These are phyloP conservation scores for Didymella exigua DNA, from an alignment of 2,329 filamentous ascomycete species.

Conservation along the genomic window DNA sequence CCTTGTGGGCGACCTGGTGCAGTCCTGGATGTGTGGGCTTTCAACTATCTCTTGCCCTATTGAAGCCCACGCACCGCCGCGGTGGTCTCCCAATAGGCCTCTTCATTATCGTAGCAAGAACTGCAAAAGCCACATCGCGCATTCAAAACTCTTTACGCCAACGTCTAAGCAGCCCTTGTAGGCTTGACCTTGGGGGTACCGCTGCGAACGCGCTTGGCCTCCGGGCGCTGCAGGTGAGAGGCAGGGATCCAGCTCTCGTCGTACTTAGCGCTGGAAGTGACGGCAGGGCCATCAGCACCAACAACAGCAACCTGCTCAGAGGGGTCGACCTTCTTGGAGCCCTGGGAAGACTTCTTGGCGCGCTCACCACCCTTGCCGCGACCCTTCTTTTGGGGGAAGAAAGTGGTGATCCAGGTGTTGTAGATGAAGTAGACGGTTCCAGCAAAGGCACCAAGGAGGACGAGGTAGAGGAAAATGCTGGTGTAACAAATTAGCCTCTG, in stretches of 20 bases:
- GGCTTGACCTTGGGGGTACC: conserved; percentile 49
- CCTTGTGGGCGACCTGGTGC: neutral
- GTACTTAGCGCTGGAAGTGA: conserved; percentile 75
- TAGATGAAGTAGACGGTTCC: conserved; percentile 95
- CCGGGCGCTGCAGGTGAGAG: conserved; percentile 85
- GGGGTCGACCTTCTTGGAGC: conserved; percentile 70
- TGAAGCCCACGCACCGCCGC: neutral
- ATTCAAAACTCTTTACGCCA: neutral
- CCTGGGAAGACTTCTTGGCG: conserved; percentile 64
- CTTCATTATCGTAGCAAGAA: neutral
- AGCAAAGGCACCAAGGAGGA: conserved; percentile 78
- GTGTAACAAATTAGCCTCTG: conserved; percentile 19
- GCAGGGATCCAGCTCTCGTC: conserved; percentile 94
- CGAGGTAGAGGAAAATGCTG: conserved; percentile 96
- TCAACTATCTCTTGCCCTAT: neutral
- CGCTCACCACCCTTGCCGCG: conserved; percentile 69
- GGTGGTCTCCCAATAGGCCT: neutral
- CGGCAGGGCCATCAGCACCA: conserved; percentile 72
- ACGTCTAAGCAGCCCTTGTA: conserved; percentile 23
- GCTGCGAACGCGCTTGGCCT: conserved; percentile 66
- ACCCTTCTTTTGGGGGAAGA: conserved; percentile 83
- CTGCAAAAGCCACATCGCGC: neutral
- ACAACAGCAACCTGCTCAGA: conserved; percentile 65
- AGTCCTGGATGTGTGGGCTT: neutral
- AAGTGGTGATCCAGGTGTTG: conserved; percentile 93